A percentile compares a stretch with the other conserved stretches of the same genome.
Evolutionary conservation across 2,329 filamentous ascomycete genomes (phyloP).

Genomic region (Botrytis aclada): DNA sequence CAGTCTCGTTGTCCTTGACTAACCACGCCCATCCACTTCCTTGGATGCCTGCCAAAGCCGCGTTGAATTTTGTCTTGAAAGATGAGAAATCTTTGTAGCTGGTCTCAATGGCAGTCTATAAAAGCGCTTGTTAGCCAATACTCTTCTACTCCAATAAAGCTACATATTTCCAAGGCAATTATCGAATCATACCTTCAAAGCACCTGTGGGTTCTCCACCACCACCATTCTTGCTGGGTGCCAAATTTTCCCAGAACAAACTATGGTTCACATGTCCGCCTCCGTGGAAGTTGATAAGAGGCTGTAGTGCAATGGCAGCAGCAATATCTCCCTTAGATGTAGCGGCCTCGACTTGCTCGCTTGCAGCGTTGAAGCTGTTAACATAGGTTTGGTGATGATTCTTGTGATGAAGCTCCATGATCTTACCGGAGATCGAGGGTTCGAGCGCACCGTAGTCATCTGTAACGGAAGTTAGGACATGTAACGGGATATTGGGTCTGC

Average conservation of each 20-base stretch:
- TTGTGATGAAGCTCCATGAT: constrained; percentile 97
- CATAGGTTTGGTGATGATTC: constrained; percentile 93
- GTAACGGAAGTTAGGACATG: constrained; percentile 16
- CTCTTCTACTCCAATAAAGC: background rate
- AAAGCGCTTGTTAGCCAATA: background rate
- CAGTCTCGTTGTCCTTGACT: constrained; percentile 54
- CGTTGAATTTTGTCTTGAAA: constrained; percentile 57
- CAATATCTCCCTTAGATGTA: constrained; percentile 50
- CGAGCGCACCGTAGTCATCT: constrained; percentile 97
- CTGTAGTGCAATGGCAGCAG: constrained; percentile 52
- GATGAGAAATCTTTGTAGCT: constrained; percentile 51
- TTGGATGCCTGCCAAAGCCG: constrained; percentile 57
- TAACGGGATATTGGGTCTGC: background rate
- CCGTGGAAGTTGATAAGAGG: constrained; percentile 65
- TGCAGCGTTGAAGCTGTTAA: constrained; percentile 82
- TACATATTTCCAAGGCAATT: background rate
- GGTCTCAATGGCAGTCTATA: constrained; percentile 37
- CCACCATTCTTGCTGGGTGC: constrained; percentile 64
- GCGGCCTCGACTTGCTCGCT: constrained; percentile 66
- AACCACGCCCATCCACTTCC: constrained; percentile 58
- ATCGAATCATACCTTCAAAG: constrained; percentile 40
- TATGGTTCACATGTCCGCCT: constrained; percentile 65
- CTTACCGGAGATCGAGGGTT: constrained; percentile 76
- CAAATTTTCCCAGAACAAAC: constrained; percentile 68
- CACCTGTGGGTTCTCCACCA: constrained; percentile 53